These are phyloP conservation scores for Phyllosticta citrichinensis DNA, from an alignment of 2,329 filamentous ascomycete species.

Conservation along the genomic window DNA sequence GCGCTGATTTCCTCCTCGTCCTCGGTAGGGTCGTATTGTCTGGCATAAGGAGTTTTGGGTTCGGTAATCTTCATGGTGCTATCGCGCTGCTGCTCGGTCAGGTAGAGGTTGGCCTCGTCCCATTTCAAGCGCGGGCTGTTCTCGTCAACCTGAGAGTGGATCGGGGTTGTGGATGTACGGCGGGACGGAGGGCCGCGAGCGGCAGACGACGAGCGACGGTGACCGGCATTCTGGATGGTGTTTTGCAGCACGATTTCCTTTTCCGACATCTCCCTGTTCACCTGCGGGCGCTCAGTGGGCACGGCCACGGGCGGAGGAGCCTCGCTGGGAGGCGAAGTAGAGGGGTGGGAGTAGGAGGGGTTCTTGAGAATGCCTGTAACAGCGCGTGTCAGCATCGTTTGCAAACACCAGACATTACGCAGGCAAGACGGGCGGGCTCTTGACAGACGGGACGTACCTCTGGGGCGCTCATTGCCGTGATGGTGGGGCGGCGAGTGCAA, in stretches of 20 bases:
- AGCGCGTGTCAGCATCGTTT: constrained; percentile 8
- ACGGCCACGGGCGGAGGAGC: constrained; percentile 22
- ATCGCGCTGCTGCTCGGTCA: constrained; percentile 90
- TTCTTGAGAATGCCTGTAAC: constrained; percentile 84
- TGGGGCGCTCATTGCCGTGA: constrained; percentile 31
- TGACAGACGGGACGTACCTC: constrained; percentile 23
- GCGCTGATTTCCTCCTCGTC: constrained; percentile 64
- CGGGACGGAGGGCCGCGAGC: constrained; percentile 59
- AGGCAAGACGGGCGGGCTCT: constrained; percentile 1
- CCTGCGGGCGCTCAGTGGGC: constrained; percentile 29
- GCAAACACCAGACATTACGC: background rate
- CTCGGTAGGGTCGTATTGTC: constrained; percentile 80
- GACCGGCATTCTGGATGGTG: constrained; percentile 87
- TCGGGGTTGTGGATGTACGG: constrained; percentile 52
- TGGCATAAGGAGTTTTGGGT: constrained; percentile 93
- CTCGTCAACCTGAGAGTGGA: constrained; percentile 44
- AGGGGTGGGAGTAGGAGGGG: constrained; percentile 42
- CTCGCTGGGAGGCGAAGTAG: constrained; percentile 36
- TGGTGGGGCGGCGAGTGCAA: constrained; percentile 22
- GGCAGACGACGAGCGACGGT: constrained; percentile 69
- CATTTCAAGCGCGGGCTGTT: constrained; percentile 77
- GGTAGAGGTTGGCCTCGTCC: constrained; percentile 96
- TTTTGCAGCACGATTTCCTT: constrained; percentile 92
- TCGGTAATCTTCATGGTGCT: constrained; percentile 99
- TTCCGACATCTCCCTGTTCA: constrained; percentile 49